These are phyloP conservation scores for Calonectria naviculata DNA, from an alignment of 2,329 filamentous ascomycete genomes.

Conservation along the genomic window DNA sequence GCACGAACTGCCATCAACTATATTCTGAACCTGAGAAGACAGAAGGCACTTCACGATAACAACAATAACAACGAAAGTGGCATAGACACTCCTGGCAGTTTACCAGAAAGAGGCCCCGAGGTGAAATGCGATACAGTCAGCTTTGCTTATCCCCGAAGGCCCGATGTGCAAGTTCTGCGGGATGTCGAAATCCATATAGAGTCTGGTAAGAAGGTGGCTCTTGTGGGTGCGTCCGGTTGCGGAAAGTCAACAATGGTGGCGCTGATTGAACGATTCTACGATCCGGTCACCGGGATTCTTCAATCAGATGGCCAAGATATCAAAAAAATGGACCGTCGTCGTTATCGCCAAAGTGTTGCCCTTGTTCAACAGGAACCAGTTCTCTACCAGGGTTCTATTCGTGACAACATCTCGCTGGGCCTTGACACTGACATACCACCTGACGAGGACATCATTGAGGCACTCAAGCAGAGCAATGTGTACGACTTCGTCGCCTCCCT, in stretches of 20 bases:
- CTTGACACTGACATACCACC: slow-evolving; percentile 42
- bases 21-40: slow-evolving; percentile 54
- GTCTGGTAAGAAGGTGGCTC: slow-evolving; percentile 61
- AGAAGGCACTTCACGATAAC: slow-evolving; percentile 44
- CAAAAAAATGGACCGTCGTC: slow-evolving; percentile 40
- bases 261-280: slow-evolving; percentile 59
- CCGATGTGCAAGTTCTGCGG: slow-evolving; percentile 48
- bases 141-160: slow-evolving; percentile 66
- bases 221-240: slow-evolving; percentile 68
- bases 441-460: slow-evolving; percentile 56
- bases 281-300: slow-evolving; percentile 46
- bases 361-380: slow-evolving; percentile 56
- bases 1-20: slow-evolving; percentile 60
- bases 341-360: slow-evolving; percentile 49
- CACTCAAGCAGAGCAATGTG: slow-evolving; percentile 65
- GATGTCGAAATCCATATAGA: slow-evolving; percentile 54
- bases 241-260: slow-evolving; percentile 71
- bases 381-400: slow-evolving; percentile 62
- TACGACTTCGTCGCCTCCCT: slow-evolving; percentile 66
- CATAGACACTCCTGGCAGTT: neutral
- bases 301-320: slow-evolving; percentile 44
- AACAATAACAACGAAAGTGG: slow-evolving; percentile 43
- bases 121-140: slow-evolving; percentile 63
- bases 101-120: slow-evolving; percentile 41
- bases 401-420: slow-evolving; percentile 67